Percentiles rank a stretch among this genome's conserved stretches.
These are phyloP conservation scores for Oemleria cerasiformis DNA, from an alignment of 306 rosid species.

Conservation along the genomic window DNA sequence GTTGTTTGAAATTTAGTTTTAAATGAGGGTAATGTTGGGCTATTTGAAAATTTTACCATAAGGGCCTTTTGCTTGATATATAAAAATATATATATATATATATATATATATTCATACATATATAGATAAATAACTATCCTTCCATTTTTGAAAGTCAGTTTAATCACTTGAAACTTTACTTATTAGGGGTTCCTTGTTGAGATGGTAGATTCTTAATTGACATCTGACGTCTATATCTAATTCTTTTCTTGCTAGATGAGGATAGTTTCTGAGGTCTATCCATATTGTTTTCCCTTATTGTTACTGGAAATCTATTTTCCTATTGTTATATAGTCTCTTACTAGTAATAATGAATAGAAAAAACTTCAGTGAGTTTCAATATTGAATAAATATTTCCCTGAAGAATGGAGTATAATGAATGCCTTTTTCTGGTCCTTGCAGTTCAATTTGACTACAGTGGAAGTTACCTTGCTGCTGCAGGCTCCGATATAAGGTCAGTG, in stretches of 20 bases:
- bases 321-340: background rate
- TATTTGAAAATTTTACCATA: too few species aligned
- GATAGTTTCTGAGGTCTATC: background rate
- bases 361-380: background rate
- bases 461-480: constrained; percentile 85
- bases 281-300: background rate
- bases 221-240: background rate
- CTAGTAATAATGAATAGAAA: background rate
- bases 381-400: background rate
- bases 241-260: background rate
- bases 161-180: background rate
- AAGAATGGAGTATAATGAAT: constrained; percentile 7
- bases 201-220: background rate
- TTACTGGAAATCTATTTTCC: background rate
- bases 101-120: too few species aligned
- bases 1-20: too few species aligned
- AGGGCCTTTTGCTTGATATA: too few species aligned
- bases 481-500: constrained; percentile 85
- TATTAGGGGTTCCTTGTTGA: background rate
- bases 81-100: too few species aligned
- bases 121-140: background rate
- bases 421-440: constrained; percentile 38
- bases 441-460: constrained; percentile 98
- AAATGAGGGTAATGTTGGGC: too few species aligned
- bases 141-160: background rate